These are phyloP conservation scores for Penicillium sp. DNA, from an alignment of 2,329 filamentous ascomycete species.

Conservation along the genomic window DNA sequence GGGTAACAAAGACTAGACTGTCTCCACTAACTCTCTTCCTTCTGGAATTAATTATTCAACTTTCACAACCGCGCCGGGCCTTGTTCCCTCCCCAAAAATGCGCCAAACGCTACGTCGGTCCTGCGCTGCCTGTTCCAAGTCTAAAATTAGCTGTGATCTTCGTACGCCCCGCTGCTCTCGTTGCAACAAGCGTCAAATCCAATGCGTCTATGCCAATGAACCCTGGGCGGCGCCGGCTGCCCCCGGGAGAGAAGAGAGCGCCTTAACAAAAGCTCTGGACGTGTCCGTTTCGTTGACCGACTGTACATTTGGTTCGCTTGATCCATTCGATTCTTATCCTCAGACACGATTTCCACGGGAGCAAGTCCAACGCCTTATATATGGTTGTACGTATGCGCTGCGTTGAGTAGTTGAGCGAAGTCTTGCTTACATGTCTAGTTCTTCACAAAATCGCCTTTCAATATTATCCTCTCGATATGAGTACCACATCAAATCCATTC, in stretches of 20 bases:
- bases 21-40: neutral
- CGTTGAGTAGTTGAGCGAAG: neutral
- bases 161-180: slow-evolving; percentile 56
- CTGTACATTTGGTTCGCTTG: slow-evolving; percentile 43
- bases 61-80: neutral
- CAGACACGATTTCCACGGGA: slow-evolving; percentile 52
- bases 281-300: slow-evolving; percentile 15
- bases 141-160: slow-evolving; percentile 59
- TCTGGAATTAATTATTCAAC: slow-evolving; percentile 1
- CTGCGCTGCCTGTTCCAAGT: slow-evolving; percentile 56
- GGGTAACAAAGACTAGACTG: neutral
- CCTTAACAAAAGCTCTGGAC: slow-evolving; percentile 4
- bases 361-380: slow-evolving; percentile 57
- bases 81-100: slow-evolving; percentile 39
- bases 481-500: slow-evolving; percentile 56
- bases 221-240: slow-evolving; percentile 41
- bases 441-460: slow-evolving; percentile 60
- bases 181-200: slow-evolving; percentile 50
- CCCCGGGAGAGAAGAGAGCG: slow-evolving; percentile 8
- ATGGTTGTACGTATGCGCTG: slow-evolving; percentile 54
- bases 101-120: slow-evolving; percentile 58
- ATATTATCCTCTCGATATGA: slow-evolving; percentile 60
- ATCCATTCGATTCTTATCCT: slow-evolving; percentile 60
- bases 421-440: slow-evolving; percentile 42
- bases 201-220: slow-evolving; percentile 57